These are phyloP conservation scores for Chrysoporthe cubensis DNA, from an alignment of 2,329 filamentous ascomycete genomes.

Conservation along the genomic window DNA sequence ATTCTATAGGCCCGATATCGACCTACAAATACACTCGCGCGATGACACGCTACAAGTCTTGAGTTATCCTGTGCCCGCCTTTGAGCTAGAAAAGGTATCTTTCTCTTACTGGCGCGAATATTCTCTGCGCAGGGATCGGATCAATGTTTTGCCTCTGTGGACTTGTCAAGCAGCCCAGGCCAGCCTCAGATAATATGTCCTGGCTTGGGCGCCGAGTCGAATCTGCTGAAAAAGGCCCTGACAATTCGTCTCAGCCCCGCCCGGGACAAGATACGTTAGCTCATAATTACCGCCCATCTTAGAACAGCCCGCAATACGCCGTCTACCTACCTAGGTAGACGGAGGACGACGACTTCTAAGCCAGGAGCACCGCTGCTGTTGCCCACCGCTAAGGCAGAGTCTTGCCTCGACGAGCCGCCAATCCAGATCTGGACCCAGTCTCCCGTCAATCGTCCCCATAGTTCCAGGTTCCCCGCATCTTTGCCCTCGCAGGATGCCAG, in stretches of 20 bases:
- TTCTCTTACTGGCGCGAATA: background rate
- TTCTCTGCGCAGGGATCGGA: background rate
- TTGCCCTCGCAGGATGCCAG: background rate
- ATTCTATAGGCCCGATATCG: background rate
- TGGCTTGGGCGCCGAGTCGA: too few relatives aligned
- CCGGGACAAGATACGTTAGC: too few relatives aligned
- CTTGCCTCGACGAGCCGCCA: background rate
- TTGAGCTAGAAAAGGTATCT: background rate
- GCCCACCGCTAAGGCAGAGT: background rate
- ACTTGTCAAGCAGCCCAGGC: background rate
- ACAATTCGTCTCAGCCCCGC: too few relatives aligned
- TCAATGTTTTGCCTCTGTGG: background rate
- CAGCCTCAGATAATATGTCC: too few relatives aligned
- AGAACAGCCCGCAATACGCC: too few relatives aligned
- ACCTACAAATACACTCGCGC: background rate
- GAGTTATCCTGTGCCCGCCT: background rate
- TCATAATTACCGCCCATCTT: too few relatives aligned
- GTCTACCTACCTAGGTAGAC: too few relatives aligned
- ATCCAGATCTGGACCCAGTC: background rate
- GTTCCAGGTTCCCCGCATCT: background rate
- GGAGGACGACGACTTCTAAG: too few relatives aligned
- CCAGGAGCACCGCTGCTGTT: too few relatives aligned
- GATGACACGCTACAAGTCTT: background rate
- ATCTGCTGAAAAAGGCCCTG: too few relatives aligned
- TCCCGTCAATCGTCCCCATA: background rate